phyloP scores from a whole-genome alignment of 2,329 filamentous ascomycete genomes.

The Scopulariopsis brevicaulis region DNA sequence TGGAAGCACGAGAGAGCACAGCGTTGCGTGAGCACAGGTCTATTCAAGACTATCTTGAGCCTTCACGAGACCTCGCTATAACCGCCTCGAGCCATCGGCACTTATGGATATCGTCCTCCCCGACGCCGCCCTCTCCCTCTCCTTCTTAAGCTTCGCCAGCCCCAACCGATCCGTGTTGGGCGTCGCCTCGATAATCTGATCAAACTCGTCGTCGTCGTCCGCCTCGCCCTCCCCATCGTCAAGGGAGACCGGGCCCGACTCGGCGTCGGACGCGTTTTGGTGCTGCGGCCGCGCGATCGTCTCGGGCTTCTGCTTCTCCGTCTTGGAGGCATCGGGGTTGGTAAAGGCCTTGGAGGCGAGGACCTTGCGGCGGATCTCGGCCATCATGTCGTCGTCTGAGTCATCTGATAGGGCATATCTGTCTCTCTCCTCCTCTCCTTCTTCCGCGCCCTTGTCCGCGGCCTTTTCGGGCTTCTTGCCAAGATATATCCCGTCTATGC shows the following conservation, averaged over 20 bases:
- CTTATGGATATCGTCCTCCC: conserved; percentile 39
- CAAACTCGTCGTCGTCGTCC: conserved; percentile 71
- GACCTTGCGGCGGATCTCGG: conserved; percentile 80
- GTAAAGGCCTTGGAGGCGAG: conserved; percentile 83
- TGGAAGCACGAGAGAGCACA: neutral
- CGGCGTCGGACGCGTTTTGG: conserved; percentile 39
- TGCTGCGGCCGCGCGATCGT: conserved; percentile 48
- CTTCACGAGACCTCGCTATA: neutral
- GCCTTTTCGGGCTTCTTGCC: conserved; percentile 35
- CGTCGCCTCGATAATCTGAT: conserved; percentile 85
- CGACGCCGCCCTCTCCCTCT: conserved; percentile 33
- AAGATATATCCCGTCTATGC: conserved; percentile 47
- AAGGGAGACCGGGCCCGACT: neutral
- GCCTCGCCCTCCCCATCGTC: conserved; percentile 43
- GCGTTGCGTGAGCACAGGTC: neutral
- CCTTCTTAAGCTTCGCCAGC: conserved; percentile 42
- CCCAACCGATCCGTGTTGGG: conserved; percentile 81
- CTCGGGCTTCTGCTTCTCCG: conserved; percentile 35
- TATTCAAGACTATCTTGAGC: neutral
- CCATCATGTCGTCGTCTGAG: conserved; percentile 75
- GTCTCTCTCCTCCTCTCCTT: conserved; percentile 38
- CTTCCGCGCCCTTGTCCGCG: conserved; percentile 13
- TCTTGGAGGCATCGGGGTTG: conserved; percentile 19
- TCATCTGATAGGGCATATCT: conserved; percentile 70
- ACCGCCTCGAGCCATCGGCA: conserved; percentile 21